Evolutionary conservation across 768 basidiomycete species (phyloP).

Genomic region (Auricularia auricula-judae): DNA sequence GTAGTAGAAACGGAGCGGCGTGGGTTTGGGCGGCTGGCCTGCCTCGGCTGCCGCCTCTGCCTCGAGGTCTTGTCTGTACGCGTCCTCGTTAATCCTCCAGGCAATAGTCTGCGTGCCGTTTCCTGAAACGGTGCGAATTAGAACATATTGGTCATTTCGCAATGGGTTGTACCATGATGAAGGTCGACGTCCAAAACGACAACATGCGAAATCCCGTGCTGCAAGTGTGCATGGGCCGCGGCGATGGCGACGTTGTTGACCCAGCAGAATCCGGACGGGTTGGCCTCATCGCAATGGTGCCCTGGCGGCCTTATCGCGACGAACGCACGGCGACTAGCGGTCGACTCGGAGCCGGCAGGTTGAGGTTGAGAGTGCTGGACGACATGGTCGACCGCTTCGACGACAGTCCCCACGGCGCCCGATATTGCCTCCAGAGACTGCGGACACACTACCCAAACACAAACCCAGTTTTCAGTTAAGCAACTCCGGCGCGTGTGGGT

Average conservation of each 20-base stretch:
- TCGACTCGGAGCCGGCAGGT: slow-evolving; percentile 4
- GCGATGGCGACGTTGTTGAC: slow-evolving; percentile 88
- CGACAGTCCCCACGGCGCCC: slow-evolving; percentile 73
- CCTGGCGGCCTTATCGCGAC: slow-evolving; percentile 85
- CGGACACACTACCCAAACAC: slow-evolving; percentile 49
- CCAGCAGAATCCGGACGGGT: slow-evolving; percentile 89
- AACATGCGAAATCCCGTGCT: slow-evolving; percentile 64
- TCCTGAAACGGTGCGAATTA: slow-evolving; percentile 31
- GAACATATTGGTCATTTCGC: background rate
- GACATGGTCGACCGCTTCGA: slow-evolving; percentile 76
- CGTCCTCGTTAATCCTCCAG: slow-evolving; percentile 88
- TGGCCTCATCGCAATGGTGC: slow-evolving; percentile 87
- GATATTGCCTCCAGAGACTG: slow-evolving; percentile 66
- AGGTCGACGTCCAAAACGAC: slow-evolving; percentile 90
- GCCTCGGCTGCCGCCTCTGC: slow-evolving; percentile 25
- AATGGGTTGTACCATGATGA: slow-evolving; percentile 57
- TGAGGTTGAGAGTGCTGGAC: slow-evolving; percentile 15
- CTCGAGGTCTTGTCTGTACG: slow-evolving; percentile 58
- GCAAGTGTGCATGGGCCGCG: slow-evolving; percentile 82
- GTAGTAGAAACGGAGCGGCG: slow-evolving; percentile 61
- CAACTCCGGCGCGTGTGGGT: background rate
- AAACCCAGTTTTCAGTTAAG: background rate
- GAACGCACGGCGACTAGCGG: slow-evolving; percentile 39
- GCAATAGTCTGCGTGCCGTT: slow-evolving; percentile 90
- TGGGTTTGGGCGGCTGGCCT: slow-evolving; percentile 27